Evolutionary conservation across 306 rosid genomes (phyloP).

Genomic region (Trichosanthes truncata): DNA sequence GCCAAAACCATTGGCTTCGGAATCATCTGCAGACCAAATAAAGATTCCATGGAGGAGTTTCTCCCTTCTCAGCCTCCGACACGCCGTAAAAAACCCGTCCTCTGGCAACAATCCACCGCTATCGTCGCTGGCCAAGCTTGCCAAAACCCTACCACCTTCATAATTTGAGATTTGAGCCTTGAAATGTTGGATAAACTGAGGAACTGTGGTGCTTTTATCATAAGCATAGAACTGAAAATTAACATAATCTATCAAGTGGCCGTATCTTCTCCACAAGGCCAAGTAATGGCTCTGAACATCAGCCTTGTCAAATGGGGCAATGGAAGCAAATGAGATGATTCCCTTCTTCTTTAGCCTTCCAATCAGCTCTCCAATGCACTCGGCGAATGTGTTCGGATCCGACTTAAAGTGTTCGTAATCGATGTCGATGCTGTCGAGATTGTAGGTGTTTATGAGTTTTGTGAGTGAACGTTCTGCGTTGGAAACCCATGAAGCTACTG

Average conservation of each 20-base stretch:
- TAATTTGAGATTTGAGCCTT: slow-evolving; percentile 49
- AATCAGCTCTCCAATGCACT: slow-evolving; percentile 51
- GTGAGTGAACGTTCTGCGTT: slow-evolving; percentile 77
- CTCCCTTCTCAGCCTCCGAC: slow-evolving; percentile 33
- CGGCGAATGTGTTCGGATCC: slow-evolving; percentile 48
- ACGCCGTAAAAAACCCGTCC: slow-evolving; percentile 55
- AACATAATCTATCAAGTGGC: slow-evolving; percentile 58
- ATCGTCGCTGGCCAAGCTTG: slow-evolving; percentile 52
- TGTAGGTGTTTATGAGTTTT: slow-evolving; percentile 36
- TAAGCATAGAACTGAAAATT: slow-evolving; percentile 84
- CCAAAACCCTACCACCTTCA: slow-evolving; percentile 54
- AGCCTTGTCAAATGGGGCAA: slow-evolving; percentile 58
- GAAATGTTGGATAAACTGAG: slow-evolving; percentile 43
- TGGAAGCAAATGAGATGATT: slow-evolving; percentile 53
- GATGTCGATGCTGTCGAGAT: slow-evolving; percentile 63
- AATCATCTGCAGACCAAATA: slow-evolving; percentile 84
- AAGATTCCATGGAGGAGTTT: slow-evolving; percentile 56
- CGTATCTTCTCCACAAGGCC: slow-evolving; percentile 60
- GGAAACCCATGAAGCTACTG: slow-evolving; percentile 61
- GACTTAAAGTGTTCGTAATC: slow-evolving; percentile 63
- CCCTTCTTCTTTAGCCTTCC: slow-evolving; percentile 39
- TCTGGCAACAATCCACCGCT: slow-evolving; percentile 48
- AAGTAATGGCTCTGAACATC: slow-evolving; percentile 56
- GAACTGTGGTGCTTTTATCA: slow-evolving; percentile 45
- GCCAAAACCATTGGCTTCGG: slow-evolving; percentile 41